phyloP scores from a whole-genome alignment of 495 filamentous ascomycete genomes.

The Lophiotrema nucula region DNA sequence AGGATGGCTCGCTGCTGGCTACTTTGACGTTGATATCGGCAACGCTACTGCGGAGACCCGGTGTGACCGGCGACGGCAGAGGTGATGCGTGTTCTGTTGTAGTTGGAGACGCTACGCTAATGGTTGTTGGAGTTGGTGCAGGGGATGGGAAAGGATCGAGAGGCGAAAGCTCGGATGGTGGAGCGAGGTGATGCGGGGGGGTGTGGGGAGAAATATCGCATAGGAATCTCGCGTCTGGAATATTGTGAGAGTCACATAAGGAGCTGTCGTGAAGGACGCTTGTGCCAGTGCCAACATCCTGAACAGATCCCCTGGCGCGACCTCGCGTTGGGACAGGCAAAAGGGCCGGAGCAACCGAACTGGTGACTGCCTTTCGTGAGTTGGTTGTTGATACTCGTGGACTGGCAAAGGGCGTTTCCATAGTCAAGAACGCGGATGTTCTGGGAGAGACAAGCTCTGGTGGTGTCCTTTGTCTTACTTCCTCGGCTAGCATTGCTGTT shows the following conservation, averaged over 20 bases:
- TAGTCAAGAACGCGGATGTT: slow-evolving; percentile 31
- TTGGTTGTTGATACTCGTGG: slow-evolving; percentile 1
- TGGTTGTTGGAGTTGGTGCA: slow-evolving; percentile 6
- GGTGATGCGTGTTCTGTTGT: slow-evolving; percentile 29
- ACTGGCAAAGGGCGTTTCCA: slow-evolving; percentile 22
- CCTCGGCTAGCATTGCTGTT: slow-evolving; percentile 29
- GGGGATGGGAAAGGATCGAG: slow-evolving; percentile 30
- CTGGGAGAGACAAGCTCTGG: slow-evolving; percentile 7
- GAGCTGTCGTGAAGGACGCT: slow-evolving; percentile 30
- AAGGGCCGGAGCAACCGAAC: slow-evolving; percentile 12
- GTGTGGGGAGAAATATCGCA: neutral
- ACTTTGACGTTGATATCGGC: slow-evolving; percentile 31
- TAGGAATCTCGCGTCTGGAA: neutral
- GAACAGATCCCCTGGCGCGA: slow-evolving; percentile 1
- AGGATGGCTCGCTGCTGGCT: slow-evolving; percentile 32
- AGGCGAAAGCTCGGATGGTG: slow-evolving; percentile 22
- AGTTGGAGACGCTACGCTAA: slow-evolving; percentile 23
- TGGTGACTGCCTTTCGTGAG: neutral
- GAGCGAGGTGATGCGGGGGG: slow-evolving; percentile 4
- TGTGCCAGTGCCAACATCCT: slow-evolving; percentile 3
- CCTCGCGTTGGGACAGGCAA: slow-evolving; percentile 8
- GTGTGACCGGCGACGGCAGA: slow-evolving; percentile 33
- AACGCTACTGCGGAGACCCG: slow-evolving; percentile 26
- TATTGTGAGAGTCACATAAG: slow-evolving; percentile 9
- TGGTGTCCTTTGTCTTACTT: slow-evolving; percentile 11